phyloP scores from a whole-genome alignment of 495 filamentous ascomycete species.

The Hypoxylon trugodes region DNA sequence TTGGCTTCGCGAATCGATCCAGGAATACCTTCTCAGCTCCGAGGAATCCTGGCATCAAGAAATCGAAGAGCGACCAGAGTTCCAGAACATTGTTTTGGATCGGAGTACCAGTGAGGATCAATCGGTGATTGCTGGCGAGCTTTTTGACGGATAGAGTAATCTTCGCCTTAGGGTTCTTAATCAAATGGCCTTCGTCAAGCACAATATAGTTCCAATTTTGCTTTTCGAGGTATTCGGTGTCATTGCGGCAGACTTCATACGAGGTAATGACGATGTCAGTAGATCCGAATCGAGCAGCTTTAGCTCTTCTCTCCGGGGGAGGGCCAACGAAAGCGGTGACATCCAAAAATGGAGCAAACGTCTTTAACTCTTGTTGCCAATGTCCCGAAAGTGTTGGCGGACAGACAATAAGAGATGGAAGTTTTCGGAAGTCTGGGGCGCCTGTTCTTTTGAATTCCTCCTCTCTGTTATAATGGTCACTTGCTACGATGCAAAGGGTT shows the following conservation, averaged over 20 bases:
- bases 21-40: conserved; percentile 99
- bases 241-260: conserved; percentile 96
- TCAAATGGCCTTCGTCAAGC: conserved; percentile 95
- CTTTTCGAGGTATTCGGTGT: conserved; percentile 81
- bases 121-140: conserved; percentile 86
- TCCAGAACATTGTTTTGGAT: conserved; percentile 99
- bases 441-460: conserved; percentile 86
- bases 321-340: conserved; percentile 90
- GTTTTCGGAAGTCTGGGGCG: conserved; percentile 74
- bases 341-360: conserved; percentile 92
- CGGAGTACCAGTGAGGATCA: conserved; percentile 95
- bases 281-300: conserved; percentile 70
- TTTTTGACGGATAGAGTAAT: conserved; percentile 90
- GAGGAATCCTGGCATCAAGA: conserved; percentile 97
- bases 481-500: conserved; percentile 96
- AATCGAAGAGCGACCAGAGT: conserved; percentile 99
- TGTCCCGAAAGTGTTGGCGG: conserved; percentile 97
- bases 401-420: conserved; percentile 94
- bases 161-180: conserved; percentile 97
- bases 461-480: conserved; percentile 91
- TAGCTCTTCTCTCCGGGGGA: conserved; percentile 75
- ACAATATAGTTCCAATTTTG: conserved; percentile 97
- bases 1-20: conserved; percentile 96
- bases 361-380: conserved; percentile 96
- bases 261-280: conserved; percentile 96